Evolutionary conservation across 768 basidiomycete species (phyloP).

Genomic region (Suillus luteus): DNA sequence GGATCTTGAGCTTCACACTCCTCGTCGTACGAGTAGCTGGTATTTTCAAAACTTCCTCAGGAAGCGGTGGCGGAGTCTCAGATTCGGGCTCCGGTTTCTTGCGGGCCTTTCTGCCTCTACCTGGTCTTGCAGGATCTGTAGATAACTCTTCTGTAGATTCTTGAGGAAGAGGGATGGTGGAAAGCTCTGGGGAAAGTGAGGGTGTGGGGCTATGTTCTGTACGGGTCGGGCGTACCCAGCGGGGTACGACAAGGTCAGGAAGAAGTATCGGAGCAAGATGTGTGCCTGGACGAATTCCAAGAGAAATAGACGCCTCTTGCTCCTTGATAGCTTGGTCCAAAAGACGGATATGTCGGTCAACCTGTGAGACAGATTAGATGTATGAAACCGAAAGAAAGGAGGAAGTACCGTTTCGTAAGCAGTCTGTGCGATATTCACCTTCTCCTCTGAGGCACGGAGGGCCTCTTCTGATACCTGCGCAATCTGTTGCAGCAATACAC

Average conservation of each 20-base stretch:
- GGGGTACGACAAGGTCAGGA: conserved; percentile 61
- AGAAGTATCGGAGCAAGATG: conserved; percentile 57
- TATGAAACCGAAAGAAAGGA: conserved; percentile 1
- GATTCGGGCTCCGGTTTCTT: conserved; percentile 23
- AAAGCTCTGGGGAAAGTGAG: conserved; percentile 34
- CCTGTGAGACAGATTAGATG: conserved; percentile 41
- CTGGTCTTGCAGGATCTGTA: conserved; percentile 21
- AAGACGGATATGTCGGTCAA: conserved; percentile 77
- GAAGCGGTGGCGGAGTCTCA: conserved; percentile 11
- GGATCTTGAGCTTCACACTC: conserved; percentile 39
- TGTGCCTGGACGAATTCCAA: conserved; percentile 55
- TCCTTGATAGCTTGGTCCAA: conserved; percentile 75
- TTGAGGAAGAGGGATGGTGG: conserved; percentile 19
- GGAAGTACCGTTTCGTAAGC: conserved; percentile 62
- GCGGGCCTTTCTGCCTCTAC: conserved; percentile 25
- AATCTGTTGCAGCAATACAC: conserved; percentile 56
- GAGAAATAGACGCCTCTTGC: conserved; percentile 55
- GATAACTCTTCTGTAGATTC: conserved; percentile 18
- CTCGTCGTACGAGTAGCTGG: conserved; percentile 24
- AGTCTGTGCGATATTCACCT: conserved; percentile 72
- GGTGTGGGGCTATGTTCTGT: conserved; percentile 45
- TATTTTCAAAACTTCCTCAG: conserved; percentile 9
- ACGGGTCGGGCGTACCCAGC: conserved; percentile 49
- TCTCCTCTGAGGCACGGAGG: conserved; percentile 70
- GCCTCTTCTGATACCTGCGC: conserved; percentile 62